Evolutionary conservation across 495 filamentous ascomycete genomes (phyloP), one percentile per base, ranked within the genome.

Genomic region (Penicillium turbatum): DNA sequence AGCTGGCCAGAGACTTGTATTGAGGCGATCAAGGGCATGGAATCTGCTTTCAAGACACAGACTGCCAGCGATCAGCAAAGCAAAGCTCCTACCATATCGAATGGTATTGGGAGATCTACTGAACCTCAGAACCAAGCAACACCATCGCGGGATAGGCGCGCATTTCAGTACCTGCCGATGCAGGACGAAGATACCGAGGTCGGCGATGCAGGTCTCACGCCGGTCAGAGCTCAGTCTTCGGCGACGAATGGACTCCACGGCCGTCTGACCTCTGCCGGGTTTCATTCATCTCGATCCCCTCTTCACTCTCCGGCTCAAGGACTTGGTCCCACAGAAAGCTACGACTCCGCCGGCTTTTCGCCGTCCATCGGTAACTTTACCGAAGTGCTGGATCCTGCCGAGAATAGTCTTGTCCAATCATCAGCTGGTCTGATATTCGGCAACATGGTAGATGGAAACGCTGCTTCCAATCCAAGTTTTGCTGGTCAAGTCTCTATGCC

Each of bases 1-100:
- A 66, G 63, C 32, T 74, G 70, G 71, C 70, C 72, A 7, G 64
- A 74, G 45, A 74, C 70, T 29, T 74, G 70, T 44, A 72, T 74
- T 44, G 69, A 72, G 53, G 72, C 71, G 10, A 72, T 73, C 48
- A 64, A 57, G 26, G 67, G 72, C 29, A 68, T 76, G 51, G 60
- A 70, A 34, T 64, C 68, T 9, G 68, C 68, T 15, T 61, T 74
- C 0, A 6, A 27, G 29, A 55, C 61, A 17, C 54, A 56, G 40
- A 43, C n/a, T 29, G 46, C 50, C 24, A 55, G 34, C 27, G 24
- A 11, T 13, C 30, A 17, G 5, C 49, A 51, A 51, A 21, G 21
- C 29, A 43, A 37, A 17, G 31, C 16, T 31, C 7, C 15, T 35
- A 9, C 32, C 40, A 31, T 34, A 17, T 42, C 29, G 0, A 26